phyloP scores from a whole-genome alignment of 192 early-diverging fungal species.

The Entomortierella chlamydospora region DNA sequence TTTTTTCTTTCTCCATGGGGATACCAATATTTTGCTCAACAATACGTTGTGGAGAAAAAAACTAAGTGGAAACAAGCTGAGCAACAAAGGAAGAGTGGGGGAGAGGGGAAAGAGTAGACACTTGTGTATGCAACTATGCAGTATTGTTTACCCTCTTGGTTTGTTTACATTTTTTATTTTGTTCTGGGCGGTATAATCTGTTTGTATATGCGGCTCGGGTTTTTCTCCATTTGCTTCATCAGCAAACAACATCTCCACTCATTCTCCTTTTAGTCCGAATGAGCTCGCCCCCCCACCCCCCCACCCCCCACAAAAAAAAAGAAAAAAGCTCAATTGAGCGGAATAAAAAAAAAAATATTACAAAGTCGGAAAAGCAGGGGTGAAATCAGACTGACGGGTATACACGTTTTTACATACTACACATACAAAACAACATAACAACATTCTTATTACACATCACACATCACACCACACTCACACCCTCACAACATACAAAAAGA shows the following conservation, averaged over 20 bases:
- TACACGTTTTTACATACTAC: not conserved
- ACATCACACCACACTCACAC: too few species aligned
- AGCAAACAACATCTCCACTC: too few species aligned
- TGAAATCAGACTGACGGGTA: not conserved
- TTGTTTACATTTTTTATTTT: not conserved
- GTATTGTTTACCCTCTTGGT: slow-evolving; percentile 1
- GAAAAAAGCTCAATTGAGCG: not conserved
- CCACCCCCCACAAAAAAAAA: too few species aligned
- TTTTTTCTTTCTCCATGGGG: not conserved
- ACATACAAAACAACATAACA: not conserved
- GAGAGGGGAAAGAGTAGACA: slow-evolving; percentile 1
- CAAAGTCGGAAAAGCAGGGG: slow-evolving; percentile 10
- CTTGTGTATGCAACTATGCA: slow-evolving; percentile 4
- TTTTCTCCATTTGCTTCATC: not conserved
- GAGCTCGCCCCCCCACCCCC: slow-evolving; percentile 5
- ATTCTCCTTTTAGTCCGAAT: slow-evolving; percentile 1
- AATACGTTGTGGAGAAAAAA: slow-evolving; percentile 10
- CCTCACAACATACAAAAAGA: too few species aligned
- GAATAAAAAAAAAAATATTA: not conserved
- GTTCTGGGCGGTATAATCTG: too few species aligned
- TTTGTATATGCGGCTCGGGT: not conserved
- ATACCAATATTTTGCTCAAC: not conserved
- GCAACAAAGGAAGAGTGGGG: not conserved
- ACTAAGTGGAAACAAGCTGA: not conserved
- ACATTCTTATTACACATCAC: too few species aligned